Evolutionary conservation across 2,329 filamentous ascomycete genomes (phyloP), one percentile per base, ranked within the genome.

Genomic region (Lasiodiplodia gonubiensis): DNA sequence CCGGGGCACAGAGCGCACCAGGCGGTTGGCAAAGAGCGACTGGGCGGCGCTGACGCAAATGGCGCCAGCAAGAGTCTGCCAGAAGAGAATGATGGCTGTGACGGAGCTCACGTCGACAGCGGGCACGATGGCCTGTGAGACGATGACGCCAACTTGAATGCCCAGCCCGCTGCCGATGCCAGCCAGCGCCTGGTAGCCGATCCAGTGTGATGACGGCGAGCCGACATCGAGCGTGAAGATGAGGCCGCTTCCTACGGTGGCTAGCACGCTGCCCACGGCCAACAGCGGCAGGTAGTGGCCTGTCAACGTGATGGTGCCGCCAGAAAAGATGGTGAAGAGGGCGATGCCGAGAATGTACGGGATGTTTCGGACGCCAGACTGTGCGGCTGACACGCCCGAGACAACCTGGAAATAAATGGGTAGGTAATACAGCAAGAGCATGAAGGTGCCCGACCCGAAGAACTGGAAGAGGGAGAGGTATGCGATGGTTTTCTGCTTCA

Each of bases 351-450:
- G 66, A 3, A 84, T 76, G 16, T 83, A 70, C 18, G 82, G 78
- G 12, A 84, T 70, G 61, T 81, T 83, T 39, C 76, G 72, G 14
- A 85, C 74, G 5, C 82, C 82, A 2, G 76, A 79, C 27, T 71
- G 64, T 14, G 75, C 72, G 0, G 82, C 74, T 10, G 70, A 75
- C 14, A 74, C 72, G 55, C 74, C 73, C 23, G 73, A 70, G 10
- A 83, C 75, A 1, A 75, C 74, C 71, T 85, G 83, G 73, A 85
- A 85, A 70, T 83, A 85, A 39, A 85, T 80, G 10, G 82, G 82
- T 0, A 84, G 73, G 70, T 82, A 83, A 72, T 83, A 84, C 11
- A 83, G 70, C 2, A 79, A 61, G 16, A 80, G 27, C 67, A 80
- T 77, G 65, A 77, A 81, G 14, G 68, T 60, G 11, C 80, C 79